Base-by-base conservation (phyloP, 345 rosid genomes). In the Gossypium ekmanianum region DNA sequence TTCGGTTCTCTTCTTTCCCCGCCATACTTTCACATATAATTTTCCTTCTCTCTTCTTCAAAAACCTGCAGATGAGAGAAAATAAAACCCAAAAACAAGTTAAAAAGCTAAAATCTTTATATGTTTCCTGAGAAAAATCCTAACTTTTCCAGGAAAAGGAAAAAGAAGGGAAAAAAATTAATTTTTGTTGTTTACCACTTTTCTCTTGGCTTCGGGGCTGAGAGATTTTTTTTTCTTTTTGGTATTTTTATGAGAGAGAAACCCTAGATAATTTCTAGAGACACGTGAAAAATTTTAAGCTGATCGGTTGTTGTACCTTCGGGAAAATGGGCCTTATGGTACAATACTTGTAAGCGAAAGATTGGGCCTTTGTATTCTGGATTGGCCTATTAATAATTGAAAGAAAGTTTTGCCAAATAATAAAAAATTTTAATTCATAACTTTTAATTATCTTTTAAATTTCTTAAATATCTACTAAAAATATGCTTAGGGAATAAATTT, bases 1-100 rank as follows among this genome's bases (percentile, higher is more conserved):
- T 90, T 44, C 97, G 83, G 78, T 90, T 78, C 18, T 91, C 98
- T 67, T 95, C 97, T 84, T 89, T 91, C 51, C 87, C 86, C 1
- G 91, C 87, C 97, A 91, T 92, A 66, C 77, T 84, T 78, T 7
- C 52, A 44, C 55, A 61, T 64, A 41, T 9, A 58, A 69, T 68
- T 68, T 17, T 27, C 14, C 1, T 68, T 14, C 18, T 16, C 9
- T 1, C 16, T 52, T 2, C 45, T 51, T 69, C 11, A 11, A 29
- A 10, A 52, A 29, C 61, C 74, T 70, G 43, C 58, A 52, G 54
- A 54, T 9, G 1, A 50, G 9, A 27, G 73, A 69, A 69, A 68
- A 68, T 14, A 16, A 69, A 69, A 14, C 8, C 27, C 0, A 3
- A 22, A 57, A 56, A 56, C n/a, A 54, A 3, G 29, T 34, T 34